Base-by-base conservation (phyloP, 108 stramenopile species). In the Skeletonema costatum region DNA sequence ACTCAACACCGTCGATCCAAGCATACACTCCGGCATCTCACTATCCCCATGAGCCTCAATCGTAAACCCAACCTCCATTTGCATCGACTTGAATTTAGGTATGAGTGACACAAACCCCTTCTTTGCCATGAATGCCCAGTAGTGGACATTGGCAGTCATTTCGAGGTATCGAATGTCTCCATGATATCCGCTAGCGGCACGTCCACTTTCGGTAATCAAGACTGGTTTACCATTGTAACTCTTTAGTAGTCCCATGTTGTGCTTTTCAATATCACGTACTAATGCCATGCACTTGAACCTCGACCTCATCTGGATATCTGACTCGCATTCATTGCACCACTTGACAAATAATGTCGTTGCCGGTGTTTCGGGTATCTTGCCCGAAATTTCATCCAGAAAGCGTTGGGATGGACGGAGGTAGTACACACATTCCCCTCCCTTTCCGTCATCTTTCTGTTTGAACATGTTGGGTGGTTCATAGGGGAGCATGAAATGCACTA, bases 201-300 rank as follows among this genome's bases (percentile, higher is more conserved):
- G 30, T 10, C 85, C 85, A 70, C 85, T 87, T 61, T 87, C 81
- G 30, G 85, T 87, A 74, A 90, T 90, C 32, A 90, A 73, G 42
- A 90, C 89, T n/a, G 89, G 89, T 56, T 88, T 90, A 12, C 86
- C 89, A 64, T 90, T 87, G 58, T 87, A 90, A 17, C 75, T 70
- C 48, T 85, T 80, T 31, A 87, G 70, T 73, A 87, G 39, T 17
- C 85, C 81, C 35, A 84, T 77, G 41, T 84, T 84, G 53, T 84
- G 83, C 46, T 60, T 76, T 9, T 85, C 87, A 25, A 85, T 64
- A 50, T 85, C 80, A 31, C 68, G 59, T 56, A 87, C 82, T 10
- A 88, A 35, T 7, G 82, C 83, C 86, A 86, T 87, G 46, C 80
- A 82, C 71, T 90, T 90, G 80, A 90, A 90, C 21, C 89, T 21